Percentiles rank a stretch among this genome's conserved stretches.
Conservation (phyloP, 2,329 filamentous ascomycete species). For the Penicillium sp. region DNA sequence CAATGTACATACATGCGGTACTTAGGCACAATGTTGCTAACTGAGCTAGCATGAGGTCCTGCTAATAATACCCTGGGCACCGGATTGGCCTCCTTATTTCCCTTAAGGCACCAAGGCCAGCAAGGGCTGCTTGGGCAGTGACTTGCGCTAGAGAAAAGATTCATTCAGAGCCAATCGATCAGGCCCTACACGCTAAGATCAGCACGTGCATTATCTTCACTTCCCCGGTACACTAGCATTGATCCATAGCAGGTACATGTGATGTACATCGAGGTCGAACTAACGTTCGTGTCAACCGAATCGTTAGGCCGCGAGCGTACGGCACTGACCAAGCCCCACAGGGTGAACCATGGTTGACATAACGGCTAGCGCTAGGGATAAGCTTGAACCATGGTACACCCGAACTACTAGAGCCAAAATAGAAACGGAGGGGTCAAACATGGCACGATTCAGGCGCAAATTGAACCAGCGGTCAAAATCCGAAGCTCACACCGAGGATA, state of each 20-base stretch:
- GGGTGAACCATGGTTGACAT: neutral
- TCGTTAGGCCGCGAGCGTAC: neutral
- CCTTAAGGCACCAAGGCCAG: constrained; percentile 12
- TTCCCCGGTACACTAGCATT: neutral
- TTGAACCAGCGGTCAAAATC: constrained; percentile 17
- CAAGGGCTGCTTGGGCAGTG: constrained; percentile 9
- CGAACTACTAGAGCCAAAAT: neutral
- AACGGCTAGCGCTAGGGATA: neutral
- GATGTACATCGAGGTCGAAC: neutral
- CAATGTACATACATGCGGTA: neutral
- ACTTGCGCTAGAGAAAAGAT: constrained; percentile 20
- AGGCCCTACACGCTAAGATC: constrained; percentile 1
- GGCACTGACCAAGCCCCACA: neutral
- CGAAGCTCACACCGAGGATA: constrained; percentile 5
- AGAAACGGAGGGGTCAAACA: constrained; percentile 1
- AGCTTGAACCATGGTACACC: constrained; percentile 7
- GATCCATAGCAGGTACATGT: too few species aligned
- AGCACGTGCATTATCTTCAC: constrained; percentile 9
- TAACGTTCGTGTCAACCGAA: neutral
- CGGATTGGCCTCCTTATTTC: constrained; percentile 5
- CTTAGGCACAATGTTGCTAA: constrained; percentile 1
- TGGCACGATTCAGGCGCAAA: neutral
- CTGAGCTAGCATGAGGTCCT: neutral
- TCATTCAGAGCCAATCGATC: constrained; percentile 27
- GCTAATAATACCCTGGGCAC: neutral